These are phyloP conservation scores for Iberis pinnata DNA, from an alignment of 345 rosid species.

Conservation along the genomic window DNA sequence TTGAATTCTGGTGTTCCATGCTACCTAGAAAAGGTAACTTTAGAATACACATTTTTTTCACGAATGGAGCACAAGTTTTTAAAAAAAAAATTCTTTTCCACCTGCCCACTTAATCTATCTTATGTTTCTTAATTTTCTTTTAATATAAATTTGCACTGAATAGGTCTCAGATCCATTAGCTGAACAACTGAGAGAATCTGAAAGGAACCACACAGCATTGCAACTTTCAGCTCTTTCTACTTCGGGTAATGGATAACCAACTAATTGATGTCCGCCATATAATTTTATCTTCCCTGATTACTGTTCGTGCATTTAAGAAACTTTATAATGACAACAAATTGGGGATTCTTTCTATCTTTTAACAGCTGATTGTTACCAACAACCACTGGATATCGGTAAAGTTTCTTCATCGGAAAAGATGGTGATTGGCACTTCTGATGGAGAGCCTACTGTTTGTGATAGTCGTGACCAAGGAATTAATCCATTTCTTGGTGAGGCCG, in stretches of 20 bases:
- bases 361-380: constrained; percentile 38
- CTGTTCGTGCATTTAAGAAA: neutral
- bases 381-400: constrained; percentile 30
- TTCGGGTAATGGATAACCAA: constrained; percentile 33
- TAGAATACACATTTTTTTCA: constrained; percentile 25
- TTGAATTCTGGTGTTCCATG: constrained; percentile 24
- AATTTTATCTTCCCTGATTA: neutral
- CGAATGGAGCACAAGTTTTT: constrained; percentile 10
- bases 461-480: constrained; percentile 47
- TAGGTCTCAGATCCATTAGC: constrained; percentile 23
- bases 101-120: neutral
- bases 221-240: constrained; percentile 31
- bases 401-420: constrained; percentile 33
- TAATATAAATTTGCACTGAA: constrained; percentile 24
- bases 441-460: constrained; percentile 29
- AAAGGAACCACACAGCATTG: constrained; percentile 26
- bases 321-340: constrained; percentile 18
- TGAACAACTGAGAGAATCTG: constrained; percentile 40
- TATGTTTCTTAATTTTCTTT: constrained; percentile 13
- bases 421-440: constrained; percentile 30
- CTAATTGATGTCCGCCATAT: constrained; percentile 19
- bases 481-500: constrained; percentile 71
- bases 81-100: neutral
- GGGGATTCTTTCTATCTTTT: constrained; percentile 24
- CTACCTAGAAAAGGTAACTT: constrained; percentile 29